Base-by-base conservation (phyloP, 176 grass and related monocot species). In the Tillandsia leiboldiana region DNA sequence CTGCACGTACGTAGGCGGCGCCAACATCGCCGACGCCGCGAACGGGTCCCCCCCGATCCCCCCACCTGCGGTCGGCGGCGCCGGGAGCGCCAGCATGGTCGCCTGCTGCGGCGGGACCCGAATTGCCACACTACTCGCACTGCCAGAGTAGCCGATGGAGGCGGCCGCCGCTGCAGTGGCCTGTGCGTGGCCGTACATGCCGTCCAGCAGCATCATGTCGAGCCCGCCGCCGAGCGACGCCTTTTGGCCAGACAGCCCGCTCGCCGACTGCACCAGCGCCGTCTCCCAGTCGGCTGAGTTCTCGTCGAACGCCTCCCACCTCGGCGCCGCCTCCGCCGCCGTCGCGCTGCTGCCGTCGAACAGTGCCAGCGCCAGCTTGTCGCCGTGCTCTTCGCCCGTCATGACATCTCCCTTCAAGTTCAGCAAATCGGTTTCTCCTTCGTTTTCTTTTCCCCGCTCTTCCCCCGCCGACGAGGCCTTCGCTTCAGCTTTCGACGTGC, bases 1-100 rank as follows among this genome's bases (percentile, higher is more conserved):
- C 83, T 97, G 89, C 71, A 93, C 94, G 50, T 90, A 99, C 12
- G 84, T 57, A 10, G 94, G 89, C 47, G 89, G 66, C 2, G 84
- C 82, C 56, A 93, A 68, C 51, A 51, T 8, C 52, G 69, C 52
- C 5, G 94, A 99, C 9, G 87, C 82, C 0, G 80, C 79, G 66
- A 99, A 99, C 14, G 89, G 90, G 26, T 90, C 94, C 0, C 20
- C 65, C 26, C 20, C 64, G 0, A 61, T 51, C 0, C 29, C 23
- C 0, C 50, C 26, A 11, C 59, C 6, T 7, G 23, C 49, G 51
- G 9, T 12, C 11, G 73, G 77, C 0, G 86, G 86, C 12, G 82
- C 79, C 0, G 89, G 86, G 18, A 99, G 20, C 3, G 87, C 82
- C 50, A 86, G 72, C 87, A 86, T 84, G 10, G 84, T 79, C 27